Evolutionary conservation across 371 early-diverging fungal species (phyloP), one percentile per base, ranked within the genome.

Genomic region (Funneliformis caledonium): DNA sequence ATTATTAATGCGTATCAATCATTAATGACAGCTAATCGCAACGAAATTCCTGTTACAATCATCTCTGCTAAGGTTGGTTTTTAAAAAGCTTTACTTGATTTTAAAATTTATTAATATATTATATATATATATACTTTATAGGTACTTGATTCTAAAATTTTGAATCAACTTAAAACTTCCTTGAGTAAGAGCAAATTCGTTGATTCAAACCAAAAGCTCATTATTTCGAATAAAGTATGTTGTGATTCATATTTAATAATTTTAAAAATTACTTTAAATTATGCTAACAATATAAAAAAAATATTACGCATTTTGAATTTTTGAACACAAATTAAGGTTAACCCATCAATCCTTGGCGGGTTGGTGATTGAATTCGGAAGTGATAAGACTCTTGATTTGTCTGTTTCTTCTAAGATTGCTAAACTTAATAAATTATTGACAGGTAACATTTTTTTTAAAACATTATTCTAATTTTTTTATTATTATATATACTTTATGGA

Each of bases 331-430:
- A 37, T 12, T 5, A 19, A 92, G 92, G 89, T 95, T 87, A 95
- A 98, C 91, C 93, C 97, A 80, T 88, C 91, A 85, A 95, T 98
- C 85, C 88, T 98, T 76, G 99, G 99, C 85, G 99, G 99, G 83
- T 89, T 98, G 85, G 89, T 98, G 84, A 94, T 98, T 76, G 98
- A 98, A 87, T 89, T 97, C 85, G 98, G 99, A 83, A 45, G 0
- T 7, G 99, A 97, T 89, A 96, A 96, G 90, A 97, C 97, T 85
- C 96, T 98, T 85, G 99, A 98, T 87, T 91, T 98, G 88, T 97
- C 98, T 59, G 97, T 97, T 81, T 92, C 97, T 59, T 91, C 94
- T 87, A 96, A 95, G 88, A 88, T 98, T 85, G 93, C 94, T 89
- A 98, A 97, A 93, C 92, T 98, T 76, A 96, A 97, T 92, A 93